Conservation (phyloP, 140 eudicot genomes). For the Anethum foeniculum region DNA sequence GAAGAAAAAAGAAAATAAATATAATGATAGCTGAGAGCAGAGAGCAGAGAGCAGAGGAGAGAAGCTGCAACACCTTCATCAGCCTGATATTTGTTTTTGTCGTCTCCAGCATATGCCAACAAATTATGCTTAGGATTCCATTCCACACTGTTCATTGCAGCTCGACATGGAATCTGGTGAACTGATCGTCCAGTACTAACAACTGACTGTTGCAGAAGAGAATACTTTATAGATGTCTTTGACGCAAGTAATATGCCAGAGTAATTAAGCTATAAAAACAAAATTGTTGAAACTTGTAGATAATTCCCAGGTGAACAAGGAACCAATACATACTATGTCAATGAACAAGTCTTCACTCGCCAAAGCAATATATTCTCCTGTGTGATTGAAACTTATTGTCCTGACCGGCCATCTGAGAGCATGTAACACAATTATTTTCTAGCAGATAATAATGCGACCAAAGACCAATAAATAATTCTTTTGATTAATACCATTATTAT, state of each 20-base stretch:
- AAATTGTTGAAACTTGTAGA: not conserved
- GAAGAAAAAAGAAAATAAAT: not conserved
- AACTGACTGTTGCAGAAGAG: conserved; percentile 48
- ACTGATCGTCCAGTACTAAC: conserved; percentile 82
- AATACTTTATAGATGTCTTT: not conserved
- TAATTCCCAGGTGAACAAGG: not conserved
- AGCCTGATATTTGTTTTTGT: conserved; percentile 90
- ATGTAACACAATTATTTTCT: not conserved
- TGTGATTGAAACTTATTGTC: conserved; percentile 94
- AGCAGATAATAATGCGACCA: not conserved
- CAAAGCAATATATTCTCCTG: conserved; percentile 91
- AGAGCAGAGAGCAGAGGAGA: too few species aligned
- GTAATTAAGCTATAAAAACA: not conserved
- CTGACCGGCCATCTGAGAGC: conserved; percentile 91
- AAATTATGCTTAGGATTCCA: conserved; percentile 95
- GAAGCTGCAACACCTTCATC: conserved; percentile 62
- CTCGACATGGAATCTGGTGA: conserved; percentile 95
- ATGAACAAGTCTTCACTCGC: conserved; percentile 98
- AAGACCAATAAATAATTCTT: not conserved
- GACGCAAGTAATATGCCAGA: not conserved
- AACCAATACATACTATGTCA: conserved; percentile 59
- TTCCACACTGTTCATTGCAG: conserved; percentile 98
- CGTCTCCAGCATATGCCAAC: conserved; percentile 99
- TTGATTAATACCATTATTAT: not conserved
- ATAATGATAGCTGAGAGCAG: not conserved